Percentiles rank a stretch among this genome's conserved stretches.
Evolutionary conservation across 2,329 filamentous ascomycete genomes (phyloP).

Genomic region (Calonectria pseudoreteaudii): DNA sequence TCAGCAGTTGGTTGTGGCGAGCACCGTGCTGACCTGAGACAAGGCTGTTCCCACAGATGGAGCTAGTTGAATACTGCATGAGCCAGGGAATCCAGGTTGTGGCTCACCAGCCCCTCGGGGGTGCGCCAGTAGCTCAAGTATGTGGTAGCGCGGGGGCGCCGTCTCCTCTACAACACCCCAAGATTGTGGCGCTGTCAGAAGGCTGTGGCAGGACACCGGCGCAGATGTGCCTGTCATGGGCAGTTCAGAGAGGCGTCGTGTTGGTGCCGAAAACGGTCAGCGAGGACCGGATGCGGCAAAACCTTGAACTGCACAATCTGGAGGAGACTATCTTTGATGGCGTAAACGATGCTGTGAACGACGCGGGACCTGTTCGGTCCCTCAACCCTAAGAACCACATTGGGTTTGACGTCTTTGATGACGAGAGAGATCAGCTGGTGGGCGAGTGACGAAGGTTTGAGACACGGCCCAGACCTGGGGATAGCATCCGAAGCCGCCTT

Average conservation of each 20-base stretch:
- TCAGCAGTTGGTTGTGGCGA: not conserved
- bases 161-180: not conserved
- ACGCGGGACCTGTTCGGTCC: not conserved
- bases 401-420: not conserved
- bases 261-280: not conserved
- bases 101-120: not conserved
- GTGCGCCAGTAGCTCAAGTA: not conserved
- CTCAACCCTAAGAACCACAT: not conserved
- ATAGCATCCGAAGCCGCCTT: not conserved
- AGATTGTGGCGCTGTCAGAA: constrained; percentile 10
- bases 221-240: not conserved
- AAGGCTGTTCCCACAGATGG: not conserved
- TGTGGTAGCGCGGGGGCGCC: not conserved
- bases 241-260: not conserved
- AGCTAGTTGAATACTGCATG: not conserved
- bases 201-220: not conserved
- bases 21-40: constrained; percentile 3
- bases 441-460: not conserved
- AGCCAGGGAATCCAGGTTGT: not conserved
- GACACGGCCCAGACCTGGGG: not conserved
- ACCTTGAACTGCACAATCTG: not conserved
- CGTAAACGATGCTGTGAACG: not conserved
- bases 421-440: not conserved
- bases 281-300: not conserved
- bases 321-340: not conserved